A percentile compares a stretch with the other conserved stretches of the same genome.
Evolutionary conservation across 2,329 filamentous ascomycete genomes (phyloP).

Genomic region (Pseudogymnoascus sp.): DNA sequence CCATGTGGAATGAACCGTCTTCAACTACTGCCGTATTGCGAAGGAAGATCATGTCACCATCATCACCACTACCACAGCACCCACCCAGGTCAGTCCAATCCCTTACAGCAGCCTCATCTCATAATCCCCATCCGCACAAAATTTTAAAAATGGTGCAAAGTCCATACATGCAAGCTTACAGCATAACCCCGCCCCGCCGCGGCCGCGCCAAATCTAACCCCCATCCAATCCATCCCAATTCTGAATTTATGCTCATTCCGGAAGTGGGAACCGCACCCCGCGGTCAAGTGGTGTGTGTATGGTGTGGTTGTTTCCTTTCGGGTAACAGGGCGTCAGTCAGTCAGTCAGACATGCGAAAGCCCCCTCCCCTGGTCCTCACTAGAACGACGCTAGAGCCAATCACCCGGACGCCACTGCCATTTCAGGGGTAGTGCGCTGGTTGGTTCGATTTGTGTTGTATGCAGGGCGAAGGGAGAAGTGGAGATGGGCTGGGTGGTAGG

Average conservation of each 20-base stretch:
- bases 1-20: no score
- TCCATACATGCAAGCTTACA: background rate
- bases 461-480: no score
- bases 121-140: background rate
- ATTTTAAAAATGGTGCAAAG: background rate
- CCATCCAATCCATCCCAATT: background rate
- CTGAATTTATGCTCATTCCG: background rate
- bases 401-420: no score
- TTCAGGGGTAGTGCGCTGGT: no score
- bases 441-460: no score
- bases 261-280: background rate
- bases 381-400: no score
- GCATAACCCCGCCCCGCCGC: no score
- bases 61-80: no score
- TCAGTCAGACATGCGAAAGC: background rate
- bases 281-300: background rate
- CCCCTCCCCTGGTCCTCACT: slow-evolving; percentile 30
- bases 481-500: no score
- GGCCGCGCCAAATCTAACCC: background rate
- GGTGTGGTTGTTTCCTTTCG: background rate
- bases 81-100: no score
- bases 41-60: no score
- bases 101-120: background rate
- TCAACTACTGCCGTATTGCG: no score
- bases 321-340: background rate